These are phyloP conservation scores for Hypoxylon sp. DNA, from an alignment of 2,329 filamentous ascomycete species.

Conservation along the genomic window DNA sequence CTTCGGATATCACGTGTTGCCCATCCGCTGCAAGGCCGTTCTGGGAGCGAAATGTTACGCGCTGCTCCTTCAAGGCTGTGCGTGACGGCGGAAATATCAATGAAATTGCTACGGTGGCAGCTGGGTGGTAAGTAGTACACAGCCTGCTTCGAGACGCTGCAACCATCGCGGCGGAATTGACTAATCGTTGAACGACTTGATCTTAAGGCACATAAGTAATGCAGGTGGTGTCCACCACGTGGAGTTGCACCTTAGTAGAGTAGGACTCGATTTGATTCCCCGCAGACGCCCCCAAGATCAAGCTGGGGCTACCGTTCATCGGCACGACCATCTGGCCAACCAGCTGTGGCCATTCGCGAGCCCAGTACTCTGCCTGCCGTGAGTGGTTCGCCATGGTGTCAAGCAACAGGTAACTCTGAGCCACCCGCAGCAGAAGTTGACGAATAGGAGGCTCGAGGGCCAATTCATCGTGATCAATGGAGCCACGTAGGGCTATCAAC, in stretches of 20 bases:
- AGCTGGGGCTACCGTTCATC: conserved; percentile 17
- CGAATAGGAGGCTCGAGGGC: conserved; percentile 27
- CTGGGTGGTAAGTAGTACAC: conserved; percentile 17
- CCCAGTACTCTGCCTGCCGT: conserved; percentile 5
- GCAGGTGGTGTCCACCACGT: conserved; percentile 31
- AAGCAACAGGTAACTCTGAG: conserved; percentile 12
- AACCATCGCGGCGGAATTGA: conserved; percentile 9
- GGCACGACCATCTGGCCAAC: conserved; percentile 15
- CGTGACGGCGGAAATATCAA: conserved; percentile 24
- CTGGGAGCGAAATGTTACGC: conserved; percentile 9
- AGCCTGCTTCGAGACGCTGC: conserved; percentile 21
- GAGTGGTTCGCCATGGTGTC: conserved; percentile 18
- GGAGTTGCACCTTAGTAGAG: conserved; percentile 26
- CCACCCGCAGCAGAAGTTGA: conserved; percentile 9
- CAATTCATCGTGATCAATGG: conserved; percentile 29
- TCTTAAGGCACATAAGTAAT: conserved; percentile 14
- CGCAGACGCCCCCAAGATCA: conserved; percentile 21
- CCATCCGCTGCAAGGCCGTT: conserved; percentile 21
- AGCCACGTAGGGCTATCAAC: conserved; percentile 34
- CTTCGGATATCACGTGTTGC: conserved; percentile 30
- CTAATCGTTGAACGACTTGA: conserved; percentile 13
- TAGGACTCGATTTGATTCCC: conserved; percentile 33
- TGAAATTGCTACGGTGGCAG: conserved; percentile 15
- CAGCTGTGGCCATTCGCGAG: conserved; percentile 1
- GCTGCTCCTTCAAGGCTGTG: conserved; percentile 13